Conservation (phyloP, 345 rosid genomes). For the Combretum micranthum region DNA sequence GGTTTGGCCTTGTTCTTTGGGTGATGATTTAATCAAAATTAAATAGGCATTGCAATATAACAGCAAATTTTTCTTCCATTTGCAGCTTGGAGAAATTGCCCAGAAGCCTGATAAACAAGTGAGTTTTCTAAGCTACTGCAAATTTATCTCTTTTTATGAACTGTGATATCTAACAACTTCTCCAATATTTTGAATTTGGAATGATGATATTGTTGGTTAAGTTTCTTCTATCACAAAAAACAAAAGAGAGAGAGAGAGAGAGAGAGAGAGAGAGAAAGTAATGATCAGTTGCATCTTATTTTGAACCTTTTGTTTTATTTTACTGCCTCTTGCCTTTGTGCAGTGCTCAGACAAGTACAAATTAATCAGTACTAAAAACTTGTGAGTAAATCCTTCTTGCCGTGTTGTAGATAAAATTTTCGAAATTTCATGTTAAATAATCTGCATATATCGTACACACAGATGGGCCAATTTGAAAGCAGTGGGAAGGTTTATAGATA, state of each 20-base stretch:
- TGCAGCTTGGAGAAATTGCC: conserved; percentile 38
- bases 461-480: conserved; percentile 58
- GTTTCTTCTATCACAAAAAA: not conserved
- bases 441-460: conserved; percentile 2
- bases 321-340: not conserved
- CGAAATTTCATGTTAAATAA: conserved; percentile 1
- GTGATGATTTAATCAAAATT: too few relatives aligned
- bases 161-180: too few relatives aligned
- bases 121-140: conserved; percentile 13
- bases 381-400: conserved; percentile 30
- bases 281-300: too few relatives aligned
- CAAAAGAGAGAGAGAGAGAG: too few relatives aligned
- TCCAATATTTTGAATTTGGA: too few relatives aligned
- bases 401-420: not conserved
- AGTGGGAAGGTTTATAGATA: conserved; percentile 36
- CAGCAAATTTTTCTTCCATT: conserved; percentile 8
- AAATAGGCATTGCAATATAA: conserved; percentile 4
- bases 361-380: conserved; percentile 37
- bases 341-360: conserved; percentile 27
- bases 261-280: too few relatives aligned
- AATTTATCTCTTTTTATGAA: too few relatives aligned
- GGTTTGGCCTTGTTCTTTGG: not conserved
- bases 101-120: conserved; percentile 23
- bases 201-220: not conserved
- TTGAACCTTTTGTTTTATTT: conserved; percentile 3